Evolutionary conservation across 2,329 filamentous ascomycete species (phyloP).

Genomic region (Curvularia sp.): DNA sequence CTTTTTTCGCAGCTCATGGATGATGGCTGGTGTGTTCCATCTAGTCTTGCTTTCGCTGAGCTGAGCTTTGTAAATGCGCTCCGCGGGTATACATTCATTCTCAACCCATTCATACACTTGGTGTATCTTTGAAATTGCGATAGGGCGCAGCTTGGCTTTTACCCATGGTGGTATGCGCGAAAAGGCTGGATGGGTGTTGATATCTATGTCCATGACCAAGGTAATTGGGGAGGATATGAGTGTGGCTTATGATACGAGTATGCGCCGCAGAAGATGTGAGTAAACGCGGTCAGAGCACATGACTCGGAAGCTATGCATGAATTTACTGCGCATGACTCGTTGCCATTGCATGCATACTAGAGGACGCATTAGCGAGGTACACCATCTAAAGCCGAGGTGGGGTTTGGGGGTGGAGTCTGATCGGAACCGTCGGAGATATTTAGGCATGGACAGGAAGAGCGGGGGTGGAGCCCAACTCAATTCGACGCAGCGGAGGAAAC

Average conservation of each 20-base stretch:
- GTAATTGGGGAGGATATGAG: constrained; percentile 21
- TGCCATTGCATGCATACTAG: constrained; percentile 15
- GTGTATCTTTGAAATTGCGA: constrained; percentile 54
- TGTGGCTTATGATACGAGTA: not conserved
- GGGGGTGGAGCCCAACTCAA: constrained; percentile 15
- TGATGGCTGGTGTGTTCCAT: constrained; percentile 53
- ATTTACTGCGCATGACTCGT: constrained; percentile 26
- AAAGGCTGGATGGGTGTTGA: constrained; percentile 49
- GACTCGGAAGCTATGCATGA: constrained; percentile 11
- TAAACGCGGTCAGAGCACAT: constrained; percentile 11
- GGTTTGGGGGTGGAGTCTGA: constrained; percentile 20
- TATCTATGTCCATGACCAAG: constrained; percentile 28
- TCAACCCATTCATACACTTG: constrained; percentile 56
- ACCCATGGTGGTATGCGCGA: constrained; percentile 54
- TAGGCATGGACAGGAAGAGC: constrained; percentile 25
- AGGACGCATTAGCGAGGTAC: constrained; percentile 27
- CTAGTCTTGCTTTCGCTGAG: constrained; percentile 35
- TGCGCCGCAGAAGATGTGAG: not conserved
- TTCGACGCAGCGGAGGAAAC: not conserved
- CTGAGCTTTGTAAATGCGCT: constrained; percentile 55
- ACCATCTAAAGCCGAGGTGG: constrained; percentile 6
- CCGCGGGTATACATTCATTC: constrained; percentile 55
- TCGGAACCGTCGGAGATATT: constrained; percentile 39
- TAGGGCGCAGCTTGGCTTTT: constrained; percentile 59
- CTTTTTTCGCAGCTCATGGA: constrained; percentile 54